A percentile compares a stretch with the other conserved stretches of the same genome.
phyloP scores from a whole-genome alignment of 768 basidiomycete genomes.

The Rubroboletus satanas region DNA sequence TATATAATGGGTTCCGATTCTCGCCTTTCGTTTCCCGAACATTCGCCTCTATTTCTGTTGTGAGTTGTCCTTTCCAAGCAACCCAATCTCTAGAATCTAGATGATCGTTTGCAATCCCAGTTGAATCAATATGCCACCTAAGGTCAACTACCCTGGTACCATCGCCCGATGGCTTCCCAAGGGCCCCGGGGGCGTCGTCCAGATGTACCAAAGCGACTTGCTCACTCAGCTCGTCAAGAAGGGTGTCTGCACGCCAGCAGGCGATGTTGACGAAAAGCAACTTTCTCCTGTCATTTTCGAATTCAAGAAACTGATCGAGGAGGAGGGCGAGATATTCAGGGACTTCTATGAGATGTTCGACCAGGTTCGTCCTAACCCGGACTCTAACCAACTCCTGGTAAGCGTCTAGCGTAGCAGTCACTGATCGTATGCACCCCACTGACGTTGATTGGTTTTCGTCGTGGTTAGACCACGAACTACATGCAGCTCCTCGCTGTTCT shows the following conservation, averaged over 20 bases:
- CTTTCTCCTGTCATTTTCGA: conserved; percentile 16
- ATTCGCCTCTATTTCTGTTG: neutral
- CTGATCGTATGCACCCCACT: no score
- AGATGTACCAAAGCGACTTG: conserved; percentile 18
- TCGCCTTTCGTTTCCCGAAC: neutral
- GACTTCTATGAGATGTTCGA: conserved; percentile 27
- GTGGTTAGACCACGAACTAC: conserved; percentile 1
- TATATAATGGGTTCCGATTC: conserved; percentile 3
- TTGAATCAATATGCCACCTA: conserved; percentile 12
- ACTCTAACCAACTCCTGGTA: neutral
- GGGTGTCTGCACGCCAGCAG: conserved; percentile 7
- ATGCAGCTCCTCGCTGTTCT: conserved; percentile 9
- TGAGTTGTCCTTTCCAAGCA: neutral
- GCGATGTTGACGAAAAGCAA: conserved; percentile 4
- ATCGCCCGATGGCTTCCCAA: conserved; percentile 19
- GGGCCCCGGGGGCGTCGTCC: conserved; percentile 3
- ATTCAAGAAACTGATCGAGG: conserved; percentile 25
- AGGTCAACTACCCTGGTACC: conserved; percentile 18
- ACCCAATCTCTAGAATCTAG: neutral
- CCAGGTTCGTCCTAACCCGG: neutral
- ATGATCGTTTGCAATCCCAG: neutral
- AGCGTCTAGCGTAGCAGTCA: neutral
- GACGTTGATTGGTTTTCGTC: neutral
- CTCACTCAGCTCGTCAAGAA: conserved; percentile 21
- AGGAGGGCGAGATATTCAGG: conserved; percentile 17